Evolutionary conservation across 176 grass and related monocot species (phyloP), one percentile per base, ranked within the genome.

Genomic region (Olyra latifolia): DNA sequence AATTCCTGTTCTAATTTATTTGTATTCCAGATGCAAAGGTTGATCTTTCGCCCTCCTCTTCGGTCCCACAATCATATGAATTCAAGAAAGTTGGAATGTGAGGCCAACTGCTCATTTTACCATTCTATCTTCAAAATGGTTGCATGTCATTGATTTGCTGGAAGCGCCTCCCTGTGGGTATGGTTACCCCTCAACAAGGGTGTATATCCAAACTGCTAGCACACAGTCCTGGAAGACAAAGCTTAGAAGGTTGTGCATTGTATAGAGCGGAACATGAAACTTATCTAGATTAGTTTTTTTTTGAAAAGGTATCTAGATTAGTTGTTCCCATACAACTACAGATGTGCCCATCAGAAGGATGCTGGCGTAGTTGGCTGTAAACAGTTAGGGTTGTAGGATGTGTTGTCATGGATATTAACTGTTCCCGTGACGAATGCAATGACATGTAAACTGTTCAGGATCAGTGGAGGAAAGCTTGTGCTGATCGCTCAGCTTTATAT

Each of bases 301-400:
- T n/a, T n/a, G n/a, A n/a, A n/a, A n/a, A n/a, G n/a, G n/a, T n/a
- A n/a, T n/a, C 60, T 47, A 61, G 42, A 44, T 20, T 13, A 53
- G 44, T 41, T 76, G 45, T 57, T 53, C 16, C 4, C 38, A 80
- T 62, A 80, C 63, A 56, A 71, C 62, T 39, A n/a, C 28, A 85
- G 62, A 25, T 80, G 63, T 69, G 42, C 25, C 76, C 45, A 20
- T 64, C 30, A 17, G 47, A 44, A 47, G 71, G 71, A 50, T 57
- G 46, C 62, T 81, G 64, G 75, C 40, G 10, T 85, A 63, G 71
- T 49, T 76, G 71, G 27, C 55, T 85, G 87, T 89, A 89, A 80
- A 81, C 71, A 81, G 66, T 55, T 81, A 89, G 87, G 82, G 71
- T 55, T 54, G 69, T 84, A 75, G 66, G 71, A 43, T 54, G 65